Evolutionary conservation across 1,284 basidiomycete genomes (phyloP).

Genomic region (Psilocybe mexicana): DNA sequence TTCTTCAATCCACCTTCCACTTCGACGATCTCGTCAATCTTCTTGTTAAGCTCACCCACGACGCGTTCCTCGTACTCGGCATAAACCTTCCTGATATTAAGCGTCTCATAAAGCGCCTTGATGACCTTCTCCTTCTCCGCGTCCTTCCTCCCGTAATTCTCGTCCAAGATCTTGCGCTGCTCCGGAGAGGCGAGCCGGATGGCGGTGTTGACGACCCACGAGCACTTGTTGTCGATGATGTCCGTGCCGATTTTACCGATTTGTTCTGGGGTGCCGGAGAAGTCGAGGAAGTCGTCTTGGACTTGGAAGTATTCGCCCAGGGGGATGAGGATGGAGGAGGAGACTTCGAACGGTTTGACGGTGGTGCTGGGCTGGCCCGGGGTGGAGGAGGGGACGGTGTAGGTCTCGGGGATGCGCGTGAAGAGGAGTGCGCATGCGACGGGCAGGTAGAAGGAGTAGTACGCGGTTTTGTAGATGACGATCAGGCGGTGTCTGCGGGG

Average conservation of each 20-base stretch:
- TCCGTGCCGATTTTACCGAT: slow-evolving; percentile 98
- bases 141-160: slow-evolving; percentile 86
- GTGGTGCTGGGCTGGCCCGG: slow-evolving; percentile 12
- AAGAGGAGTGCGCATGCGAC: slow-evolving; percentile 93
- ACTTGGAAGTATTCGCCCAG: slow-evolving; percentile 99
- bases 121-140: slow-evolving; percentile 55
- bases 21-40: slow-evolving; percentile 76
- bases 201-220: slow-evolving; percentile 94
- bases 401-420: slow-evolving; percentile 65
- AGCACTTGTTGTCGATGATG: slow-evolving; percentile 99
- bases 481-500: slow-evolving; percentile 83
- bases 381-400: slow-evolving; percentile 30
- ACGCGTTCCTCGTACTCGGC: slow-evolving; percentile 78
- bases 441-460: slow-evolving; percentile 98
- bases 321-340: slow-evolving; percentile 85
- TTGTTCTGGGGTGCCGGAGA: slow-evolving; percentile 85
- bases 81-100: slow-evolving; percentile 73
- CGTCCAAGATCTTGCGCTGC: slow-evolving; percentile 65
- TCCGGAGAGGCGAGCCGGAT: slow-evolving; percentile 55
- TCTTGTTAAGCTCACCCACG: slow-evolving; percentile 64
- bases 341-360: slow-evolving; percentile 71
- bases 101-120: slow-evolving; percentile 77
- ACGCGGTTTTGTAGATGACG: slow-evolving; percentile 97
- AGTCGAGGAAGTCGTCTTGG: slow-evolving; percentile 98
- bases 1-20: slow-evolving; percentile 63